Evolutionary conservation across 306 rosid genomes (phyloP).

Genomic region (Sicyos baderoa): DNA sequence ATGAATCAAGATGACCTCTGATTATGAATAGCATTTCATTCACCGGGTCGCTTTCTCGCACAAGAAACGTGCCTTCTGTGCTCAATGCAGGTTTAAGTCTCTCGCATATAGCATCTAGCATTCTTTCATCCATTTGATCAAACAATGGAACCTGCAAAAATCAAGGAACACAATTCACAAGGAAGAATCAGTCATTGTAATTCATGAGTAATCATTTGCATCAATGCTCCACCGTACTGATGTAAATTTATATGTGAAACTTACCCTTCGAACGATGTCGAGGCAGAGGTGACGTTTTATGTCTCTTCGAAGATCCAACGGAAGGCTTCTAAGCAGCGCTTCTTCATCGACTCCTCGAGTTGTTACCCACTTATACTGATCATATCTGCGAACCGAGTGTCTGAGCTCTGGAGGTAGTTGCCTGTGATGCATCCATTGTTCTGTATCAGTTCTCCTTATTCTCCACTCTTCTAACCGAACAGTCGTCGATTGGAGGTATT

Average conservation of each 20-base stretch:
- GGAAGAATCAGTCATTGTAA: neutral
- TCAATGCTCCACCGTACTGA: neutral
- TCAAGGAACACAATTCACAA: neutral
- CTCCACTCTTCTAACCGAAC: slow-evolving; percentile 93
- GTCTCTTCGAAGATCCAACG: slow-evolving; percentile 76
- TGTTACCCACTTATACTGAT: slow-evolving; percentile 89
- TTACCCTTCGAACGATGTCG: slow-evolving; percentile 79
- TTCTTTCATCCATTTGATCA: slow-evolving; percentile 93
- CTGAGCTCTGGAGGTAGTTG: slow-evolving; percentile 67
- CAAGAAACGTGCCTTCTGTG: slow-evolving; percentile 67
- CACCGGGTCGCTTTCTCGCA: slow-evolving; percentile 87
- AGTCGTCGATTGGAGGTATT: slow-evolving; percentile 77
- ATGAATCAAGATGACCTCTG: slow-evolving; percentile 83
- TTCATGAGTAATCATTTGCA: neutral
- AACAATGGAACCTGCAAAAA: slow-evolving; percentile 65
- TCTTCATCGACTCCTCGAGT: slow-evolving; percentile 94
- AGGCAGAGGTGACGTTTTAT: slow-evolving; percentile 97
- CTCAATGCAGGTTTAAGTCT: slow-evolving; percentile 74
- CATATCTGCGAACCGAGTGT: slow-evolving; percentile 60
- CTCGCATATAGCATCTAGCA: slow-evolving; percentile 91
- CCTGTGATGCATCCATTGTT: slow-evolving; percentile 96
- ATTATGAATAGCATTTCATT: slow-evolving; percentile 88
- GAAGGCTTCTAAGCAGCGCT: slow-evolving; percentile 60
- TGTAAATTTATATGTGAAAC: slow-evolving; percentile 13
- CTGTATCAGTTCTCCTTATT: slow-evolving; percentile 76